phyloP scores from a whole-genome alignment of 495 filamentous ascomycete species.

The Penicillium cosmopolitanum region DNA sequence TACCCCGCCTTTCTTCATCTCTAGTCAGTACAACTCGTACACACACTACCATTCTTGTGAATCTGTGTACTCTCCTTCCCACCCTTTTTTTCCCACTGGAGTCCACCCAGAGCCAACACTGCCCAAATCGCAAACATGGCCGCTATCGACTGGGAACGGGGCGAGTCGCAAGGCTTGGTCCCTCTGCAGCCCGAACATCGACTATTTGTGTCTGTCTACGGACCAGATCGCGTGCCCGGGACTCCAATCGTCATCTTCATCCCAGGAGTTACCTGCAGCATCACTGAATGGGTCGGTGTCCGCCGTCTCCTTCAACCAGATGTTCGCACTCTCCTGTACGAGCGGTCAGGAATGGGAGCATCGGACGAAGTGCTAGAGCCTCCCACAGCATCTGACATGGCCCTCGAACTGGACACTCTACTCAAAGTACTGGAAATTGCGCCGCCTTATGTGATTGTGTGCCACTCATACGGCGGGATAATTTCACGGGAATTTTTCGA shows the following conservation, averaged over 20 bases:
- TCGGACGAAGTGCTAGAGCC: slow-evolving; percentile 10
- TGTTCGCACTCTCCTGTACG: slow-evolving; percentile 30
- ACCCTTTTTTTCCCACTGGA: no score
- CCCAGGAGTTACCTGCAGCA: slow-evolving; percentile 4
- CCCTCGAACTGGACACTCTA: slow-evolving; percentile 19
- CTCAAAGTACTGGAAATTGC: slow-evolving; percentile 17
- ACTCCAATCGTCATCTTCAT: slow-evolving; percentile 15
- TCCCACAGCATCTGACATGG: slow-evolving; percentile 15
- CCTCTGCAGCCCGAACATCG: not conserved
- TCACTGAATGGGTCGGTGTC: slow-evolving; percentile 10
- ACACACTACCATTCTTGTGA: not conserved
- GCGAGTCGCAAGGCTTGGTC: slow-evolving; percentile 2
- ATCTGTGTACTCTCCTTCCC: no score
- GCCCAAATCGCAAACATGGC: no score
- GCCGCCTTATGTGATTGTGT: slow-evolving; percentile 40
- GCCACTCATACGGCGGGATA: slow-evolving; percentile 46
- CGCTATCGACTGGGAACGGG: slow-evolving; percentile 3
- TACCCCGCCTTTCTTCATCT: not conserved
- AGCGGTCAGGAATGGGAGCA: slow-evolving; percentile 24
- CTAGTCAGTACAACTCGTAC: no score
- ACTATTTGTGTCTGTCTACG: slow-evolving; percentile 9
- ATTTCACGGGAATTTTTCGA: slow-evolving; percentile 40
- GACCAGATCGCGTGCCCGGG: slow-evolving; percentile 8
- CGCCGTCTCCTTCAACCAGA: slow-evolving; percentile 4
- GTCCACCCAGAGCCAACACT: no score